Evolutionary conservation across 768 basidiomycete species (phyloP), one percentile per base, ranked within the genome.

Genomic region (Psilocybe tampanensis): DNA sequence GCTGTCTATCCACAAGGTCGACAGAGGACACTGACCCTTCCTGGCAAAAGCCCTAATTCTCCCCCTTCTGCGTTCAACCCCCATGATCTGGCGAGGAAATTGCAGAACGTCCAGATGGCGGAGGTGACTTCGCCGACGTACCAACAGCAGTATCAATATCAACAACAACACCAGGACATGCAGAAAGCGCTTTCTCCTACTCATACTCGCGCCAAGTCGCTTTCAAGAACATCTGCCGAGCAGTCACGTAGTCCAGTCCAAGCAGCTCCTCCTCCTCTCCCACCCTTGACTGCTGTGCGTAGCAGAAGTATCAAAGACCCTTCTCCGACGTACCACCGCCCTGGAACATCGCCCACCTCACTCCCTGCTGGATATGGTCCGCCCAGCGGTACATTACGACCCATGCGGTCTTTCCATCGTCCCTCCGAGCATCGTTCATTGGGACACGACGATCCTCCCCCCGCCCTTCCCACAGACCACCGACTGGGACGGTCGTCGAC

Each of bases 331-430:
- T 17, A 21, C 8, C 58, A 52, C 2, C 24, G 15, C 17, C 70
- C 66, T 55, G 68, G 59, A 66, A 24, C 61, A 13, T 60, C 61
- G 8, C 55, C 65, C 4, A 36, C 54, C 11, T 33, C 63, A 22
- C 65, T 69, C 24, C 54, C 64, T 9, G 19, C 55, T 19, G n/a
- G 50, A 58, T 68, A 43, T 45, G 68, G 49, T 44, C 62, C 62
- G 32, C 42, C 66, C 32, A 32, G 57, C 9, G 62, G 66, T n/a
- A 58, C 68, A 54, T 61, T 89, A 24, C 80, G 80, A 18, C 71
- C 79, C 19, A 74, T 73, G 77, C 80, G 84, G 17, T 90, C 89
- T 8, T 86, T 91, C 74, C 86, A 84, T 64, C 82, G 78, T 32
- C 68, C 76, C 19, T 44, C 56, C 3, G 70, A 77, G 44, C 33